Evolutionary conservation across 768 basidiomycete species (phyloP), one percentile per base, ranked within the genome.

Genomic region (Russula vinacea): DNA sequence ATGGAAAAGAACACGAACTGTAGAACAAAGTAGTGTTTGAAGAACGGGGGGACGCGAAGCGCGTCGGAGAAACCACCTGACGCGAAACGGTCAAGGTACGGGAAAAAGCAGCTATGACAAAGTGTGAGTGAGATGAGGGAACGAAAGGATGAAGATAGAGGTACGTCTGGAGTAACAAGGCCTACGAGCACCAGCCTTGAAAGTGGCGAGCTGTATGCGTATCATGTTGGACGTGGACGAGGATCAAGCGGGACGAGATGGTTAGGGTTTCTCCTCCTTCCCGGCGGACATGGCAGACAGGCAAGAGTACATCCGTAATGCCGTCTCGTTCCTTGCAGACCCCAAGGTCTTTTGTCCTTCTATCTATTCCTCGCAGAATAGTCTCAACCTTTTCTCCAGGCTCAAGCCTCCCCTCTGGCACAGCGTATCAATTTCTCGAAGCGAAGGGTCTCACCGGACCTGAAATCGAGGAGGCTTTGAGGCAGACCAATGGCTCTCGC

Each of bases 351-450:
- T 50, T 33, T n/a, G 51, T 44, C 11, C 26, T n/a, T 19, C 7
- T 33, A 5, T 55, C 9, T 6, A 58, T 8, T n/a, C n/a, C 3
- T 40, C 26, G 4, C 11, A 9, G 3, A 5, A 10, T 2, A 62
- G 19, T 22, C 58, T 60, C 71, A 64, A 67, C 67, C 56, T 32
- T 29, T 57, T 17, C 49, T 55, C 19, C 47, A 96, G 93, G 81
- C 89, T 0, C 87, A 89, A 71, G 78, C 86, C 40, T 90, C 94
- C 3, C 80, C 93, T 1, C 76, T 96, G 33, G 81, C 89, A 1
- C 92, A 96, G 73, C 85, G 91, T 57, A 83, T 98, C 88, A 92
- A 67, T 99, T 98, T 78, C 83, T 99, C n/a, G 89, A 97, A 71
- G 88, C 92, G 7, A 98, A 98, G 74, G 97, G 97, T 2, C 79